These are phyloP conservation scores for Nevesoporus exiguus DNA, from an alignment of 768 basidiomycete species.

Conservation along the genomic window DNA sequence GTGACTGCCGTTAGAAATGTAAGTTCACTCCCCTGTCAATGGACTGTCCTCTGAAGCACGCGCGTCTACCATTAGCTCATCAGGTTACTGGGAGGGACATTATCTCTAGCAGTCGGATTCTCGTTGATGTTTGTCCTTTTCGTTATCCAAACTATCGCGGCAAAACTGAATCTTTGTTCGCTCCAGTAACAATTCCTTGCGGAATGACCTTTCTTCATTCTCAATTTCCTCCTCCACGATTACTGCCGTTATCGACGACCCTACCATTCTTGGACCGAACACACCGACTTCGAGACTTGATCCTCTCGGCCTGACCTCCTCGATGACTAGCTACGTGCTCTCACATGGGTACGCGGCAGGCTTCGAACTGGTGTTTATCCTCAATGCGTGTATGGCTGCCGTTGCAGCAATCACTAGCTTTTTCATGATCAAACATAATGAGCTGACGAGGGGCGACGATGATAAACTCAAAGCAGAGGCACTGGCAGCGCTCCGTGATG, in stretches of 20 bases:
- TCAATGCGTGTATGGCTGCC: conserved; percentile 54
- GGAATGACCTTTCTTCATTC: conserved; percentile 37
- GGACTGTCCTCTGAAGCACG: neutral
- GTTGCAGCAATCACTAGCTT: conserved; percentile 54
- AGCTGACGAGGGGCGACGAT: conserved; percentile 57
- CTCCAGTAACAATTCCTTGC: conserved; percentile 46
- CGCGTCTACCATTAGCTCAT: conserved; percentile 45
- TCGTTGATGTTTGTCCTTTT: conserved; percentile 46
- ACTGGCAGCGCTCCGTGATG: conserved; percentile 8
- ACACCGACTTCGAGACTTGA: conserved; percentile 32
- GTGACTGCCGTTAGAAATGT: conserved; percentile 69
- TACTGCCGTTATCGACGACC: conserved; percentile 47
- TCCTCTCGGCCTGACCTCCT: conserved; percentile 35
- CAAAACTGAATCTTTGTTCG: neutral
- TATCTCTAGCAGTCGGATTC: conserved; percentile 60
- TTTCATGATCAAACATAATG: conserved; percentile 59
- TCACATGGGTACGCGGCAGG: conserved; percentile 52
- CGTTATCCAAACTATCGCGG: conserved; percentile 1
- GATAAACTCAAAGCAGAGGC: conserved; percentile 44
- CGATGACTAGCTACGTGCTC: conserved; percentile 41
- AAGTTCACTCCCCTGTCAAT: conserved; percentile 11
- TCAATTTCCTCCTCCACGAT: conserved; percentile 38
- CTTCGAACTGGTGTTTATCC: conserved; percentile 56
- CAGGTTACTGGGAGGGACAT: conserved; percentile 64
- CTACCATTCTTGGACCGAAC: conserved; percentile 34